A percentile compares a stretch with the other conserved stretches of the same genome.
These are phyloP conservation scores for Pythium apleroticum DNA, from an alignment of 352 stramenopile species.

Conservation along the genomic window DNA sequence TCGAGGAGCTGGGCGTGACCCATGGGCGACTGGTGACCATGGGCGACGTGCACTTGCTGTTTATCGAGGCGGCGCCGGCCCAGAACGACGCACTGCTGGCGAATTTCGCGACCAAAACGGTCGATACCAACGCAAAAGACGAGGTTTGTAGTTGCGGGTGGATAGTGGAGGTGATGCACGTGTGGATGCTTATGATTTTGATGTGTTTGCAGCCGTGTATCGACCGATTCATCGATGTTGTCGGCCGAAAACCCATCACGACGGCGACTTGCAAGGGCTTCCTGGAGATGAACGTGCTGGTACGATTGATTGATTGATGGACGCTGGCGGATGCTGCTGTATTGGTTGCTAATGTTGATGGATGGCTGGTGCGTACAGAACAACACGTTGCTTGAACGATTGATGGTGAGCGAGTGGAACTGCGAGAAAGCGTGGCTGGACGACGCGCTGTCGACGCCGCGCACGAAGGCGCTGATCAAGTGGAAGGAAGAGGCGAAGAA, in stretches of 20 bases:
- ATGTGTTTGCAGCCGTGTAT: constrained; percentile 40
- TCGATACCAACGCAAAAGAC: constrained; percentile 58
- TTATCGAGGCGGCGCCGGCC: constrained; percentile 41
- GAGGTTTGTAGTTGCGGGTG: constrained; percentile 33
- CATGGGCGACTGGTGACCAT: constrained; percentile 64
- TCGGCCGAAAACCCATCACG: constrained; percentile 52
- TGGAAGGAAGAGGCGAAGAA: constrained; percentile 71
- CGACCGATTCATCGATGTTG: constrained; percentile 73
- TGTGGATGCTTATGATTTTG: neutral
- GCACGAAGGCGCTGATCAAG: constrained; percentile 59
- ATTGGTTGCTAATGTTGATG: neutral
- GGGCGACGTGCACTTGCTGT: constrained; percentile 61
- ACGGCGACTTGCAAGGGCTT: constrained; percentile 56
- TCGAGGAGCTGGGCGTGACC: constrained; percentile 45
- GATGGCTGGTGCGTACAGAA: constrained; percentile 31
- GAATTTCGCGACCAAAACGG: constrained; percentile 41
- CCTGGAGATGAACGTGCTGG: constrained; percentile 80
- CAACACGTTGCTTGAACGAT: constrained; percentile 49
- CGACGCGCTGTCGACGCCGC: constrained; percentile 40
- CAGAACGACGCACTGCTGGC: constrained; percentile 47
- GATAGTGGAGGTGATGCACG: neutral
- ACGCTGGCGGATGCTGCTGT: neutral
- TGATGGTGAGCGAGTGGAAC: constrained; percentile 73
- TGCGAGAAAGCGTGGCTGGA: constrained; percentile 61
- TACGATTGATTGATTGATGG: constrained; percentile 21